These are phyloP conservation scores for Suillus subalutaceus DNA, from an alignment of 768 basidiomycete genomes.

Conservation along the genomic window DNA sequence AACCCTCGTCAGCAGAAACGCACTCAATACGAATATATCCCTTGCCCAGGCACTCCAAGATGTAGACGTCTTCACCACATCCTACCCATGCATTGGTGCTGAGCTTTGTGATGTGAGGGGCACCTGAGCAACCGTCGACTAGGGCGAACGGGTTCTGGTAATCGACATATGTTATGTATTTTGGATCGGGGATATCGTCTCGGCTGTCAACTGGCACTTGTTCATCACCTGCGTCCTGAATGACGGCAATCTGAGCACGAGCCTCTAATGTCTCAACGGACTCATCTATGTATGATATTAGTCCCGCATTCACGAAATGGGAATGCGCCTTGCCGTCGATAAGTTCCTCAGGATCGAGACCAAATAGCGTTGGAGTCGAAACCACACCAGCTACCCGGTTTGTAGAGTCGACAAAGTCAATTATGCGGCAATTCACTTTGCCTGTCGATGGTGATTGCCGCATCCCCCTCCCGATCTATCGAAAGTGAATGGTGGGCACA, in stretches of 20 bases:
- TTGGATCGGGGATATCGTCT: conserved; percentile 53
- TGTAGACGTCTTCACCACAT: conserved; percentile 69
- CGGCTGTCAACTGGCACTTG: conserved; percentile 22
- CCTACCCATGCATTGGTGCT: conserved; percentile 79
- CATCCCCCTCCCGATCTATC: conserved; percentile 92
- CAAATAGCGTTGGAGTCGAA: conserved; percentile 82
- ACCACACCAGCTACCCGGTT: conserved; percentile 70
- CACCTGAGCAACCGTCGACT: conserved; percentile 50
- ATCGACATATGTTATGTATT: conserved; percentile 72
- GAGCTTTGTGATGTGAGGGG: conserved; percentile 54
- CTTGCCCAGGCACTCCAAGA: conserved; percentile 74
- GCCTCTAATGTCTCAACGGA: conserved; percentile 51
- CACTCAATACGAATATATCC: conserved; percentile 70
- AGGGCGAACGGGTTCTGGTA: conserved; percentile 75
- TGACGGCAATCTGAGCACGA: conserved; percentile 31
- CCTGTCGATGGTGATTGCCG: conserved; percentile 78
- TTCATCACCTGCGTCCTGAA: conserved; percentile 12
- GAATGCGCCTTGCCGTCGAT: conserved; percentile 50
- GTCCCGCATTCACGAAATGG: conserved; percentile 8
- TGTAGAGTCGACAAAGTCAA: conserved; percentile 87
- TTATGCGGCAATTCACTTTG: conserved; percentile 83
- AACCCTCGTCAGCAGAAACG: conserved; percentile 39
- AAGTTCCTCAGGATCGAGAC: conserved; percentile 72
- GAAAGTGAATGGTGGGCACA: conserved; percentile 6
- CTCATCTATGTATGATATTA: conserved; percentile 44